Conservation (phyloP, 1,139 yeast genomes). For the Casaregolazyma suthepensis region DNA sequence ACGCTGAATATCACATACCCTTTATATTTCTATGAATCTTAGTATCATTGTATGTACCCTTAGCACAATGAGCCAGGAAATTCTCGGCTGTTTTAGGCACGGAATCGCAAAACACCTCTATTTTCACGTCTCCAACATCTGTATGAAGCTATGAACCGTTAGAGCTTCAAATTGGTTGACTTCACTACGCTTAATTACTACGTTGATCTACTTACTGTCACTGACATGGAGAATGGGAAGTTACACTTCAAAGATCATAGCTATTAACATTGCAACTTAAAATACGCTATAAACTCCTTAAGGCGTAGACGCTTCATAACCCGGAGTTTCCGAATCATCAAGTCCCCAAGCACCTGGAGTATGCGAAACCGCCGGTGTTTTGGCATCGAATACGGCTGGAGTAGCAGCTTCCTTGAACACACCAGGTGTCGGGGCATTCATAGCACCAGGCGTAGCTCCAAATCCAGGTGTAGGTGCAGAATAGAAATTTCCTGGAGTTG, state of each 20-base stretch:
- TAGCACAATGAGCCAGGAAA: constrained; percentile 45
- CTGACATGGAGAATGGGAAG: constrained; percentile 9
- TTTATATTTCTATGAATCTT: constrained; percentile 41
- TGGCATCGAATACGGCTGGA: constrained; percentile 37
- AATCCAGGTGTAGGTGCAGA: constrained; percentile 34
- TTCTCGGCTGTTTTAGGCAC: constrained; percentile 39
- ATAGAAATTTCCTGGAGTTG: constrained; percentile 41
- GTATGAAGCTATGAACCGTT: constrained; percentile 31
- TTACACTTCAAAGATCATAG: neutral
- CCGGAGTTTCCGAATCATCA: constrained; percentile 33
- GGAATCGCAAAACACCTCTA: constrained; percentile 38
- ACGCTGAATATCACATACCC: constrained; percentile 18
- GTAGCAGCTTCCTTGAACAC: constrained; percentile 42
- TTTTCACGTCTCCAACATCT: constrained; percentile 36
- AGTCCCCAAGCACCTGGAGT: constrained; percentile 36
- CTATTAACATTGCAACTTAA: neutral
- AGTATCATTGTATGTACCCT: constrained; percentile 39
- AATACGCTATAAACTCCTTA: constrained; percentile 12
- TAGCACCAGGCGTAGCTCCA: constrained; percentile 42
- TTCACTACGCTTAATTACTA: too few species aligned
- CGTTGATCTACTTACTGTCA: constrained; percentile 11
- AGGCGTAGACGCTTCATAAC: constrained; percentile 33
- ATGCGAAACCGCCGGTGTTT: constrained; percentile 40
- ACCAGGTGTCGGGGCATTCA: constrained; percentile 37
- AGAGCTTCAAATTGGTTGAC: too few species aligned